Conservation (phyloP, 257 asterid genomes). For the Nyctanthes arbortristis region DNA sequence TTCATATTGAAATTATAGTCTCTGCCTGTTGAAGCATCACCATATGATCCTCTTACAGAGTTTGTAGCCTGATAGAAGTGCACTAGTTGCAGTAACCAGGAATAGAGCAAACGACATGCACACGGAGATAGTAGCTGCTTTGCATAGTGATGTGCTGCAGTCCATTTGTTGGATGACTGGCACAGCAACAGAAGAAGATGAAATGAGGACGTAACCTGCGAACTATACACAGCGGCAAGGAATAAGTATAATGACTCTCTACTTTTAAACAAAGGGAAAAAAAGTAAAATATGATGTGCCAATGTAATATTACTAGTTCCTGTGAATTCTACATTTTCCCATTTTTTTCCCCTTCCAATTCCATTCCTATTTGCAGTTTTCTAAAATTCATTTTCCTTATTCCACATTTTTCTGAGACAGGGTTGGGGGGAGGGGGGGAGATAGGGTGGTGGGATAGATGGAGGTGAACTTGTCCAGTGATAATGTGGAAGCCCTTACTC, state of each 20-base stretch:
- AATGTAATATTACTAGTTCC: too few relatives aligned
- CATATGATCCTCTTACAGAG: conserved; percentile 73
- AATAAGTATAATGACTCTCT: neutral
- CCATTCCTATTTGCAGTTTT: neutral
- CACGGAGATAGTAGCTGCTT: conserved; percentile 48
- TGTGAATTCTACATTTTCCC: too few relatives aligned
- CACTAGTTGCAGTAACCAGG: conserved; percentile 44
- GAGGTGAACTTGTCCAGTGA: neutral
- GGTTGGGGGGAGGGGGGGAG: too few relatives aligned
- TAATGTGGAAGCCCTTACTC: neutral
- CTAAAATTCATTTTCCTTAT: neutral
- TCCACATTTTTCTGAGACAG: too few relatives aligned
- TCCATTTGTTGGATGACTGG: conserved; percentile 45
- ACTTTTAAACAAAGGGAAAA: neutral
- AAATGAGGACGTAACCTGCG: conserved; percentile 69
- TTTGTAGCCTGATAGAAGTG: conserved; percentile 67
- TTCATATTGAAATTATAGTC: too few relatives aligned
- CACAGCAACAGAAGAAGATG: conserved; percentile 65
- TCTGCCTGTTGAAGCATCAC: conserved; percentile 32
- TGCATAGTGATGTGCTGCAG: conserved; percentile 39
- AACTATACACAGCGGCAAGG: conserved; percentile 35
- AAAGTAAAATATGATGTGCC: neutral
- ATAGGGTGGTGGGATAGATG: too few relatives aligned
- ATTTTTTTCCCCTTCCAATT: too few relatives aligned
- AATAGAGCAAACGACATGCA: conserved; percentile 55